Base-by-base conservation (phyloP, 345 rosid genomes). In the Raphanus sativus region DNA sequence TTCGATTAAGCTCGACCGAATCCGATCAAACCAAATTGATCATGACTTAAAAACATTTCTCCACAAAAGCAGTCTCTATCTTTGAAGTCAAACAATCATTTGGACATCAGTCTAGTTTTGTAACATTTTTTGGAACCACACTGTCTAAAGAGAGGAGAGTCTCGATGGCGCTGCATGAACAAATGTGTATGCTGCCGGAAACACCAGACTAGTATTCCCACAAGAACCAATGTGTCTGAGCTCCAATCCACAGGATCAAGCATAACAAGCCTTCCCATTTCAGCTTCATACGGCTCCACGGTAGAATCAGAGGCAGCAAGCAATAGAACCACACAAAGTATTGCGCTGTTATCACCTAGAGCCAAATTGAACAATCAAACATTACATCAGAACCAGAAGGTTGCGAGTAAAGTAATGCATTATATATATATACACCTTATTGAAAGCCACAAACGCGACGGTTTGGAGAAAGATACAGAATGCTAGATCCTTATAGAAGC, bases 281-380 rank as follows among this genome's bases (percentile, higher is more conserved):
- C 62, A 87, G 73, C 79, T 82, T 87, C 93, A 94, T 87, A 2
- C 76, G 85, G 84, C 87, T 88, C 97, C 96, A 90, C 21, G 93
- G 97, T 65, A 90, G 83, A 78, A 91, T 84, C 29, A 91, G 75
- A 17, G 98, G 97, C 77, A 94, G 71, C 81, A 91, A 76, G 86
- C 97, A 87, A 85, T 90, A 91, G 76, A 90, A 91, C 97, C 97
- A 90, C 8, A 89, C 97, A 70, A 94, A 94, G 77, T 94, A 94
- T 63, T 89, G 93, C 0, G 96, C 94, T 0, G 97, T 90, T 69
- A 91, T 81, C 38, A 28, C 30, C 30, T 28, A 28, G 30, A 28
- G 4, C 30, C 30, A 2, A 28, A 28, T 28, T 0, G 30, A 28
- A 28, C 30, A 28, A 28, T 28, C 30, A 28, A 28, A 21, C 21